Percentiles rank a stretch among this genome's conserved stretches.
These are phyloP conservation scores for Leptomonas seymouri DNA, from an alignment of 208 protist species.

Conservation along the genomic window DNA sequence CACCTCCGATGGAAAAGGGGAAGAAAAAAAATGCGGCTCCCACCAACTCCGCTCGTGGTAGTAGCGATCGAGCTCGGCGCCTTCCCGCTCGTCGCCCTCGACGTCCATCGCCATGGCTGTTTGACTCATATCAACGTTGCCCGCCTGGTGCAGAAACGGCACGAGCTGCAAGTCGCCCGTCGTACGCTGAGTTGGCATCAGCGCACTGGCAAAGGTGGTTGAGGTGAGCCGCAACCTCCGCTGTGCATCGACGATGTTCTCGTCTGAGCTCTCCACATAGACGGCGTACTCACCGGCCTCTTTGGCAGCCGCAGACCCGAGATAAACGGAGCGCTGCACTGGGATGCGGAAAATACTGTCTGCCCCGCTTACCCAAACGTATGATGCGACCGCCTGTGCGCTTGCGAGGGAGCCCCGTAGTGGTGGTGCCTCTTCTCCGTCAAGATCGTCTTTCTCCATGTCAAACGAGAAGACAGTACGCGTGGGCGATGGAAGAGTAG, in stretches of 20 bases:
- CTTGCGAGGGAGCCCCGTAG: neutral
- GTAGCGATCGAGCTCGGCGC: conserved; percentile 37
- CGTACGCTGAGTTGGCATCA: neutral
- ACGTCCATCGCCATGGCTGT: conserved; percentile 27
- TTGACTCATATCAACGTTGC: neutral
- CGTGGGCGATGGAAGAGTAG: conserved; percentile 3
- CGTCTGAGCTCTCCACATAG: neutral
- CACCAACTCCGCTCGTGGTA: conserved; percentile 24
- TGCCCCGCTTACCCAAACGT: conserved; percentile 26
- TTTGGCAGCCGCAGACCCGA: neutral
- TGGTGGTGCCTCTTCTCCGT: neutral
- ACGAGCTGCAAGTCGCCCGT: conserved; percentile 9
- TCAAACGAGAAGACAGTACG: neutral
- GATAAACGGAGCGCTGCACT: neutral
- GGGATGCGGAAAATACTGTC: conserved; percentile 28
- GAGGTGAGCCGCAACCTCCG: conserved; percentile 1
- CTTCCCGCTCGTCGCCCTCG: conserved; percentile 40
- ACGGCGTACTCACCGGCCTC: neutral
- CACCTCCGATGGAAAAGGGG: neutral
- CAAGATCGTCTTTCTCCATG: neutral
- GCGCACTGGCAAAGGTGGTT: conserved; percentile 3
- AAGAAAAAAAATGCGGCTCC: conserved; percentile 7
- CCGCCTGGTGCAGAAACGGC: neutral
- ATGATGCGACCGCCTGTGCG: conserved; percentile 18
- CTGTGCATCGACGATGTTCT: neutral